phyloP scores from a whole-genome alignment of 1,284 basidiomycete genomes.

The Crucibulum parvulum region DNA sequence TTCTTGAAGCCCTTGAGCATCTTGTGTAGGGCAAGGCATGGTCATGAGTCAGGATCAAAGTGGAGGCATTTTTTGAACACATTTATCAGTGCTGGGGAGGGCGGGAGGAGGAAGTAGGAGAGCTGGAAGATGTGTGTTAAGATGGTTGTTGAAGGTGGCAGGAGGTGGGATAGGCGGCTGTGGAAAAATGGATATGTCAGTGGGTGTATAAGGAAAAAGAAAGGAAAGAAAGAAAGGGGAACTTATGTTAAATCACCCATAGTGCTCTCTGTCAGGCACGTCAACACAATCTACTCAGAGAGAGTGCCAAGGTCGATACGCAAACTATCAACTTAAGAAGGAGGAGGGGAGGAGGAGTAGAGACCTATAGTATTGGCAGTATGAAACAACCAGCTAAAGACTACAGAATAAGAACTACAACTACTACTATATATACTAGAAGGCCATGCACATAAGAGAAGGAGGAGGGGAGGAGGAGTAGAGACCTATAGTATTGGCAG shows the following conservation, averaged over 20 bases:
- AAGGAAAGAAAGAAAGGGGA: neutral
- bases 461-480: no score
- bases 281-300: no score
- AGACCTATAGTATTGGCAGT: no score
- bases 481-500: no score
- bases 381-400: no score
- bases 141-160: conserved; percentile 70
- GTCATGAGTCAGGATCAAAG: conserved; percentile 91
- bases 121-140: conserved; percentile 82
- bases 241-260: conserved; percentile 86
- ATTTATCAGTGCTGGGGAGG: conserved; percentile 64
- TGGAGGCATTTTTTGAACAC: conserved; percentile 91
- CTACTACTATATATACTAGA: no score
- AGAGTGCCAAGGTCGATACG: no score
- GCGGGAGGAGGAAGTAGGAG: conserved; percentile 82
- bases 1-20: conserved; percentile 83
- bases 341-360: no score
- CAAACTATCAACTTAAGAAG: no score
- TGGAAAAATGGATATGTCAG: neutral
- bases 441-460: no score
- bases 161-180: conserved; percentile 79
- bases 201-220: neutral
- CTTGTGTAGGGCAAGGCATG: conserved; percentile 83
- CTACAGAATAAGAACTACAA: no score
- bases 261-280: no score